phyloP scores from a whole-genome alignment of 2,329 filamentous ascomycete species.

The Albifimbria verrucaria region DNA sequence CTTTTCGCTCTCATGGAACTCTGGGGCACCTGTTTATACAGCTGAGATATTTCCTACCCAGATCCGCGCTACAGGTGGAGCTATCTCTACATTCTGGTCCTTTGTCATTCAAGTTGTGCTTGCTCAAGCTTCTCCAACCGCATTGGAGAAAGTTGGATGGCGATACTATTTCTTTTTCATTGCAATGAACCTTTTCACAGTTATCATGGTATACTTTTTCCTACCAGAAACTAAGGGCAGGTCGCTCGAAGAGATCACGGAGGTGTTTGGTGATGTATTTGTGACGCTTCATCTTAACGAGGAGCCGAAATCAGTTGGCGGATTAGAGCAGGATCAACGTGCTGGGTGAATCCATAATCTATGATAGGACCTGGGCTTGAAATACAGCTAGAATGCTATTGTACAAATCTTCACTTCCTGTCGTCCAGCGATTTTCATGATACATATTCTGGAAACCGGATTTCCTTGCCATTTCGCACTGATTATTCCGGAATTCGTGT shows the following conservation, averaged over 20 bases:
- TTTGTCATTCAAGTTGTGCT: background rate
- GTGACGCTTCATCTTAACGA: no score
- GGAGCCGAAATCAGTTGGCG: no score
- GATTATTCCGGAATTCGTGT: no score
- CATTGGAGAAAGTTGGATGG: slow-evolving; percentile 33
- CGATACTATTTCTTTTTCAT: slow-evolving; percentile 35
- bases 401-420: no score
- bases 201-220: slow-evolving; percentile 24
- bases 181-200: slow-evolving; percentile 9
- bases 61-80: slow-evolving; percentile 40
- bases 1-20: slow-evolving; percentile 52
- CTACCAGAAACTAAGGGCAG: slow-evolving; percentile 52
- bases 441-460: no score
- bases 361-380: no score
- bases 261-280: slow-evolving; percentile 48
- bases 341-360: no score
- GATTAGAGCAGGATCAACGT: no score
- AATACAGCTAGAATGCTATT: no score
- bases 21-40: slow-evolving; percentile 57
- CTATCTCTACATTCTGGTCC: slow-evolving; percentile 39
- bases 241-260: slow-evolving; percentile 53
- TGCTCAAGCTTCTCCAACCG: slow-evolving; percentile 54
- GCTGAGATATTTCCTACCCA: slow-evolving; percentile 61
- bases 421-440: no score
- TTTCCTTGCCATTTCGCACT: no score